Evolutionary conservation across 2,329 filamentous ascomycete species (phyloP).

Genomic region (Orbilia blumenaviensis): DNA sequence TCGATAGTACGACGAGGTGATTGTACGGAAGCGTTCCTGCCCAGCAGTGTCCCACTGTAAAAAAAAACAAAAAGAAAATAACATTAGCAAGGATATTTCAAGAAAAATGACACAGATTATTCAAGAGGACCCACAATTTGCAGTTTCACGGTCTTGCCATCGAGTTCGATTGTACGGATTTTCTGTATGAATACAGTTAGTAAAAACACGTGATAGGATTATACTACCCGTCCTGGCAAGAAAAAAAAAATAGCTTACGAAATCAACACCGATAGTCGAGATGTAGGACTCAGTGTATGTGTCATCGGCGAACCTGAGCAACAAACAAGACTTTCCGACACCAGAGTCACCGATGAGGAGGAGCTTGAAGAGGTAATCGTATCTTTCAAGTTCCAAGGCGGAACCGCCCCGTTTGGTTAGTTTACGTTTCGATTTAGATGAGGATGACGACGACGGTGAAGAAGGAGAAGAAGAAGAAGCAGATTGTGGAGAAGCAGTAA

Average conservation of each 20-base stretch:
- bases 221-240: too few species aligned
- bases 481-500: constrained; percentile 26
- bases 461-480: constrained; percentile 2
- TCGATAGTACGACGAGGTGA: constrained; percentile 99
- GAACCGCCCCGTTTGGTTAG: constrained; percentile 30
- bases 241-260: constrained; percentile 76
- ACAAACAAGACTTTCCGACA: constrained; percentile 99
- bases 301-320: constrained; percentile 97
- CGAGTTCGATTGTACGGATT: constrained; percentile 99
- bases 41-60: constrained; percentile 96
- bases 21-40: constrained; percentile 99
- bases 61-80: constrained; percentile 10
- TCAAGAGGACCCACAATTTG: constrained; percentile 82
- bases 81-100: not conserved
- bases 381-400: constrained; percentile 69
- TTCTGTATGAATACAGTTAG: constrained; percentile 70
- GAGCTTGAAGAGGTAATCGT: constrained; percentile 99
- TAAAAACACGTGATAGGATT: not conserved
- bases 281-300: constrained; percentile 99
- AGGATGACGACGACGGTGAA: too few species aligned
- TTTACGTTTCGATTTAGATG: constrained; percentile 9
- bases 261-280: constrained; percentile 99
- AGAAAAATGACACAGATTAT: not conserved
- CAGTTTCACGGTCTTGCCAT: constrained; percentile 99
- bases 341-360: constrained; percentile 99